Conservation (phyloP, 495 filamentous ascomycete species). For the Podospora australis region DNA sequence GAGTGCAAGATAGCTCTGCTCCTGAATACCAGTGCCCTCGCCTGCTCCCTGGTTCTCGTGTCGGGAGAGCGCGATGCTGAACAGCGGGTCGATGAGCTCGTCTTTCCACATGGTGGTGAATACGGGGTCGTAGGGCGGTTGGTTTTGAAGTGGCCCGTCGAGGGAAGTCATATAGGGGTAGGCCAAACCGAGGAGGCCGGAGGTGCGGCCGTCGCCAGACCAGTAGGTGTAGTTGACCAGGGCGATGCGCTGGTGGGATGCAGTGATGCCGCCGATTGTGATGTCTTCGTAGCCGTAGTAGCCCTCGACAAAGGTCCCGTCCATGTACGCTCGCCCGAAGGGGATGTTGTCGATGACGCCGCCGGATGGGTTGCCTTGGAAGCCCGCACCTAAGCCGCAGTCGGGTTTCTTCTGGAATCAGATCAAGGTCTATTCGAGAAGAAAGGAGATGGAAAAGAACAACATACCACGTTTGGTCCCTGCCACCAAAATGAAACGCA, state of each 20-base stretch:
- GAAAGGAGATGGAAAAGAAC: no score
- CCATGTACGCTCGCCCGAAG: slow-evolving; percentile 53
- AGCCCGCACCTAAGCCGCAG: slow-evolving; percentile 47
- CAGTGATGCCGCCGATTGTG: slow-evolving; percentile 42
- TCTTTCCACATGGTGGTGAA: slow-evolving; percentile 50
- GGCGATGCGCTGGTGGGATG: slow-evolving; percentile 45
- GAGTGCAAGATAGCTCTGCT: slow-evolving; percentile 29
- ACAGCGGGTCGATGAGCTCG: slow-evolving; percentile 45
- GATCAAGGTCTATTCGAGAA: no score
- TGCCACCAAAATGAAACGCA: slow-evolving; percentile 37
- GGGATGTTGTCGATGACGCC: slow-evolving; percentile 33
- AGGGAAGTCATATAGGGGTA: slow-evolving; percentile 46
- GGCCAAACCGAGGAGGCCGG: slow-evolving; percentile 53
- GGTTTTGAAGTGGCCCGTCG: slow-evolving; percentile 18
- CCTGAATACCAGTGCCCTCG: neutral
- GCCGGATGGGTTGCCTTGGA: slow-evolving; percentile 36
- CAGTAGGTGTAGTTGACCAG: slow-evolving; percentile 43
- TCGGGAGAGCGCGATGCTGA: slow-evolving; percentile 41
- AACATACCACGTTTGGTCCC: neutral
- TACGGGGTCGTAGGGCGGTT: slow-evolving; percentile 45
- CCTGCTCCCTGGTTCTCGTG: slow-evolving; percentile 2
- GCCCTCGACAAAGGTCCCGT: slow-evolving; percentile 48
- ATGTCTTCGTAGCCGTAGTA: slow-evolving; percentile 49
- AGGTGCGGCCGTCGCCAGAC: slow-evolving; percentile 40
- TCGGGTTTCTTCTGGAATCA: slow-evolving; percentile 17